phyloP scores from a whole-genome alignment of 352 stramenopile species.

The Phytophthora cactorum region DNA sequence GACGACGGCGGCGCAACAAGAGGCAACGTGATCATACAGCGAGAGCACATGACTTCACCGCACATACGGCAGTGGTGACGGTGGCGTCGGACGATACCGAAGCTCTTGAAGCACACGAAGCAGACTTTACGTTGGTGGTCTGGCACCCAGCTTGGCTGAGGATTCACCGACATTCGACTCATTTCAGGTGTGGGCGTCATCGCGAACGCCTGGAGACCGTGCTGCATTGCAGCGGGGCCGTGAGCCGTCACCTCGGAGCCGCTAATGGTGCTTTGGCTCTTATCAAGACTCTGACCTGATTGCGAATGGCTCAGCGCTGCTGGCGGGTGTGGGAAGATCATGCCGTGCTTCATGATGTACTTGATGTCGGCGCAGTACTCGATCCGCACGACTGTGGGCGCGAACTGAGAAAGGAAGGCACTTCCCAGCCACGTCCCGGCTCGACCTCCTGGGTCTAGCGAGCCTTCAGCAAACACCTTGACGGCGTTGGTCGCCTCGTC shows the following conservation, averaged over 20 bases:
- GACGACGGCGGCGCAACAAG: conserved; percentile 52
- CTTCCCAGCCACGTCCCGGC: conserved; percentile 59
- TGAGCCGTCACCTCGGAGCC: conserved; percentile 37
- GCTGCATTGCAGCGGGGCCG: conserved; percentile 26
- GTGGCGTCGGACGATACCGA: conserved; percentile 62
- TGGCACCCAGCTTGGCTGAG: conserved; percentile 60
- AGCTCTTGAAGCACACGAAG: conserved; percentile 77
- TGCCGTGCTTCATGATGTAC: conserved; percentile 82
- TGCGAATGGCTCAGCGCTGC: conserved; percentile 31
- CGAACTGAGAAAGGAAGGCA: conserved; percentile 69
- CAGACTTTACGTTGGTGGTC: conserved; percentile 66
- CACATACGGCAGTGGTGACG: conserved; percentile 84
- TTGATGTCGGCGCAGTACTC: conserved; percentile 79
- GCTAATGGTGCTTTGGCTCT: conserved; percentile 47
- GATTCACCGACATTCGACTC: conserved; percentile 37
- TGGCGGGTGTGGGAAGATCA: conserved; percentile 64
- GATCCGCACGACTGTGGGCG: conserved; percentile 62
- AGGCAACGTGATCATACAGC: conserved; percentile 71
- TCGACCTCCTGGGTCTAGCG: conserved; percentile 56
- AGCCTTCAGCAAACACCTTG: conserved; percentile 73
- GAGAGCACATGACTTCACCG: conserved; percentile 73
- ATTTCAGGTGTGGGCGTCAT: conserved; percentile 21
- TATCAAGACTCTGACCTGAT: conserved; percentile 32
- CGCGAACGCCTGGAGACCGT: conserved; percentile 20
- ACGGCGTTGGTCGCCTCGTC: conserved; percentile 59